Base-by-base conservation (phyloP, 176 grass and related monocot species). In the Themeda triandra region DNA sequence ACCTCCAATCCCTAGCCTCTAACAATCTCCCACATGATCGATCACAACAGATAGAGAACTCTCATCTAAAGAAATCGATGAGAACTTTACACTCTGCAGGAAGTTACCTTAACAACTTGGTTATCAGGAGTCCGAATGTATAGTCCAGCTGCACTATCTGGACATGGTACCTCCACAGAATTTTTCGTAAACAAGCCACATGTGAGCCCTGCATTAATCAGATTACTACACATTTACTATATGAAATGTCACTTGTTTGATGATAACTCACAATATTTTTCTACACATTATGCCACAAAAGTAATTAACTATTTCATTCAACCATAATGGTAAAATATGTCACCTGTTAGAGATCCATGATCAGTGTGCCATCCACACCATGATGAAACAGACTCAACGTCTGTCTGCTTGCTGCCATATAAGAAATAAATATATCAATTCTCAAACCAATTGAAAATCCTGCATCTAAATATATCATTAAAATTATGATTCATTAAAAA, bases 351-450 rank as follows among this genome's bases (percentile, higher is more conserved):
- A 28, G 91, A 95, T 82, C 95, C 95, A 90, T 80, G 79, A 49
- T 98, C 95, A 36, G 91, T 95, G 72, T 98, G 95, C 95, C 95
- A 98, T 75, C 92, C 95, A 87, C 95, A 98, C 92, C 95, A 98
- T 21, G 92, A 95, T 32, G 95, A 98, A 68, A 31, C 41, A 48
- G 45, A 48, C 17, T 48, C 13, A 48, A 48, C 45, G 83, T 79
- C 87, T 51, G 40, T 70, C 27, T 70, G 77, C 73, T 93, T 82
- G 71, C 95, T 98, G 83, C 33, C 31, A 92, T n/a, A n/a, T 4
- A 81, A 64, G 25, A 56, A 32, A 78, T 24, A 78, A 71, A 32
- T 44, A 18, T 9, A 83, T 41, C 8, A 73, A 59, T 24, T 18
- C 5, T 44, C 49, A 44, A 39, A 70, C 41, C 18, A 81, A 70